A percentile compares a stretch with the other conserved stretches of the same genome.
phyloP scores from a whole-genome alignment of 257 asterid genomes.

The Jasminum sambac region DNA sequence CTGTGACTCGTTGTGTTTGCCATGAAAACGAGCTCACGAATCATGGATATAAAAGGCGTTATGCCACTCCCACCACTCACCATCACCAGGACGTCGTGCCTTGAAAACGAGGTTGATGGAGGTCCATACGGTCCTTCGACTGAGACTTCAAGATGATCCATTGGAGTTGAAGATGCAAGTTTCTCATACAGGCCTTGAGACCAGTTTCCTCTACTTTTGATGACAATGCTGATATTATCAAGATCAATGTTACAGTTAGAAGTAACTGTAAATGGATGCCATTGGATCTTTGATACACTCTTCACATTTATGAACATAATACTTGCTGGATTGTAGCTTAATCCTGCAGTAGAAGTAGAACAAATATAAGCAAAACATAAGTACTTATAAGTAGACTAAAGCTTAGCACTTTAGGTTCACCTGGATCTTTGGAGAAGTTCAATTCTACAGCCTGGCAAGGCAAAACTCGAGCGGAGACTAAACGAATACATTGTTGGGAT shows the following conservation, averaged over 20 bases:
- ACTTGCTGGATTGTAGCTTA: constrained; percentile 42
- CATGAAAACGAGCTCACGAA: constrained; percentile 44
- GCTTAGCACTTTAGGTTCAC: constrained; percentile 21
- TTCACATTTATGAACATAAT: constrained; percentile 46
- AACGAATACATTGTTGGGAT: constrained; percentile 32
- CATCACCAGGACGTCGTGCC: constrained; percentile 57
- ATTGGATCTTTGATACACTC: constrained; percentile 48
- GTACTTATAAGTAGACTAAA: background rate
- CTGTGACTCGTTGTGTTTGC: constrained; percentile 16
- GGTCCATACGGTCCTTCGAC: constrained; percentile 68
- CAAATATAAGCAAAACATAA: background rate
- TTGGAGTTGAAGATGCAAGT: constrained; percentile 29
- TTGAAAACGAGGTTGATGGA: constrained; percentile 41
- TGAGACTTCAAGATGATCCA: constrained; percentile 46
- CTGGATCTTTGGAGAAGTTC: constrained; percentile 44
- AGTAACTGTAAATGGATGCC: constrained; percentile 62
- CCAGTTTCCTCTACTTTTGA: constrained; percentile 55
- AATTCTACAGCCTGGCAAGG: constrained; percentile 42
- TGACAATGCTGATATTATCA: constrained; percentile 35
- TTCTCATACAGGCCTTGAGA: constrained; percentile 39
- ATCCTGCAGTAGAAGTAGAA: constrained; percentile 23
- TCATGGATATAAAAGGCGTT: constrained; percentile 59
- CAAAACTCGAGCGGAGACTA: constrained; percentile 40
- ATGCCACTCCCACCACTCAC: constrained; percentile 78
- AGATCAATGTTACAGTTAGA: constrained; percentile 41